Evolutionary conservation across 2,329 filamentous ascomycete species (phyloP).

Genomic region (Penicillium sp.): DNA sequence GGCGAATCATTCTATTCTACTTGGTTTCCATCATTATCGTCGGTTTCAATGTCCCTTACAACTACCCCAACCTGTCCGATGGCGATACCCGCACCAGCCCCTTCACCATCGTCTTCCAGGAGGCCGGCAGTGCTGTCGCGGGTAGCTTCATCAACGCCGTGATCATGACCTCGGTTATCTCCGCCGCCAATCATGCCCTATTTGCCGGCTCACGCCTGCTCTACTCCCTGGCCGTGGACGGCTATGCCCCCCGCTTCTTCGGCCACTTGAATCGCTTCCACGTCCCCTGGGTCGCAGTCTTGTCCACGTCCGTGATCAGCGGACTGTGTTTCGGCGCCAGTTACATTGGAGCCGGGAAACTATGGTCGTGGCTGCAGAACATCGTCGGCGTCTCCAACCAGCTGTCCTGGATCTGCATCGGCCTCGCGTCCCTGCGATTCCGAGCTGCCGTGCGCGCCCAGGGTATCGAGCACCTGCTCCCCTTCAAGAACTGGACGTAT

Average conservation of each 20-base stretch:
- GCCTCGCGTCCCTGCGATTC: conserved; percentile 65
- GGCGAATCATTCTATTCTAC: conserved; percentile 60
- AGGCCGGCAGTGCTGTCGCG: conserved; percentile 55
- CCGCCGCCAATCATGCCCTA: conserved; percentile 59
- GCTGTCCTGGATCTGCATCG: conserved; percentile 62
- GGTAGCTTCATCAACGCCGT: conserved; percentile 62
- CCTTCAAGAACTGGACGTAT: conserved; percentile 67
- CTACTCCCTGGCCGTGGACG: conserved; percentile 56
- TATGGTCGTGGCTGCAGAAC: conserved; percentile 67
- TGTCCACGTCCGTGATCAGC: conserved; percentile 54
- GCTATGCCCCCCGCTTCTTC: conserved; percentile 58
- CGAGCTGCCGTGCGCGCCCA: conserved; percentile 57
- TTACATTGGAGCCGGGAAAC: conserved; percentile 63
- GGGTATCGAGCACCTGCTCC: conserved; percentile 60
- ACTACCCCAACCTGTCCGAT: conserved; percentile 46
- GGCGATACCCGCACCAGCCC: conserved; percentile 50
- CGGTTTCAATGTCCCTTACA: conserved; percentile 61
- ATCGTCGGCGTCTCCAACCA: conserved; percentile 68
- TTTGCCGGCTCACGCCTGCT: conserved; percentile 58
- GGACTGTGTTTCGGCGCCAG: conserved; percentile 64
- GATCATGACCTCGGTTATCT: conserved; percentile 59
- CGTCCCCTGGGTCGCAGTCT: conserved; percentile 55
- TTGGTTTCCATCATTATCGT: conserved; percentile 54
- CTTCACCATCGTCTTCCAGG: conserved; percentile 62
- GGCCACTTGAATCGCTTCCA: conserved; percentile 50